Evolutionary conservation across 352 stramenopile species (phyloP), one percentile per base, ranked within the genome.

Genomic region (Phytophthora agathidicida): DNA sequence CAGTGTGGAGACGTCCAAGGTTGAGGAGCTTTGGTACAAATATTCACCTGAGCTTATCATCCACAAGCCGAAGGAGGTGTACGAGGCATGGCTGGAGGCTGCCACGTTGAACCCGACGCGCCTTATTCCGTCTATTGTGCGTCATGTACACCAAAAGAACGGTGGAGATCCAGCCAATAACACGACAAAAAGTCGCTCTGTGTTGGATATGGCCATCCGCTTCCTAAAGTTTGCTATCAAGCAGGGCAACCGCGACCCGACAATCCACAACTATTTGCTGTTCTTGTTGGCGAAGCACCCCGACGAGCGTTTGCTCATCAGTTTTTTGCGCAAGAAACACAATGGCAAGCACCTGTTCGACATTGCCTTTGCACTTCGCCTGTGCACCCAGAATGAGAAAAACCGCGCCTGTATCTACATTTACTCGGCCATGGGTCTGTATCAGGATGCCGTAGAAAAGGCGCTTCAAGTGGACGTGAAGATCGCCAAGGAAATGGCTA

Each of bases 211-310:
- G 43, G 93, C 91, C 19, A 94, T 98, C 42, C 85, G 88, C 11
- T 98, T 97, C 44, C 73, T 98, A 27, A 97, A 98, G 70, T 97
- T 97, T 55, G 89, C 86, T 19, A 93, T 98, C 73, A 96, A 97
- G 45, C 81, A 96, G 52, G 86, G 84, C 35, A 96, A 94, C 59
- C 88, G 86, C 8, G 89, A 96, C 68, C 79, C 82, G 24, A 96
- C 92, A 16, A 97, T 98, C 60, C 90, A 98, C 76, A 98, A 98
- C 62, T 96, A 97, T 46, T 73, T 98, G 48, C 38, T 98, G 13
- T 95, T 92, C 22, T 60, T 98, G 47, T 81, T 98, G 24, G 90
- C 91, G 1, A 93, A 96, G 73, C 86, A 96, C 53, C 87, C 87
- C 1, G 88, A 97, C 37, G 89, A 96, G 69, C 78, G 80, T 4